phyloP scores from a whole-genome alignment of 2,329 filamentous ascomycete species.

The Hyphodiscus sp. region DNA sequence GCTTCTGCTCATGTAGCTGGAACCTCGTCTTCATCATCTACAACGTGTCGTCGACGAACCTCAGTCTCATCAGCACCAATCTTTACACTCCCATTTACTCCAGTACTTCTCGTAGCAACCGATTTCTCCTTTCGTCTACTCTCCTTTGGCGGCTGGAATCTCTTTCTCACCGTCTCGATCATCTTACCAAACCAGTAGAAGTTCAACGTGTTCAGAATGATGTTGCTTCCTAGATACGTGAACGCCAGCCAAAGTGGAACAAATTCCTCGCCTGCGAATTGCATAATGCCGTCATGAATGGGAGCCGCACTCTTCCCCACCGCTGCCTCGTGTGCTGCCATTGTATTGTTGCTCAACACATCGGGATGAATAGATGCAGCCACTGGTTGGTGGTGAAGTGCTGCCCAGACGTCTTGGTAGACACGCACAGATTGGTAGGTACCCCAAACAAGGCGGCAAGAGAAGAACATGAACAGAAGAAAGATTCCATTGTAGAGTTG shows the following conservation, averaged over 20 bases:
- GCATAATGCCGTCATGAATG: slow-evolving; percentile 36
- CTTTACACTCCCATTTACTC: slow-evolving; percentile 23
- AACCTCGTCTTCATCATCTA: slow-evolving; percentile 14
- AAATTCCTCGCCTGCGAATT: slow-evolving; percentile 43
- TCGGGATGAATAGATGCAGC: slow-evolving; percentile 30
- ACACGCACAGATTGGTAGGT: slow-evolving; percentile 64
- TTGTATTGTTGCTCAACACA: slow-evolving; percentile 28
- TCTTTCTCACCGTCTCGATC: slow-evolving; percentile 70
- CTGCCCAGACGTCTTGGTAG: slow-evolving; percentile 62
- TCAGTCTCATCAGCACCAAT: slow-evolving; percentile 27
- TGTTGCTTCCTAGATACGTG: slow-evolving; percentile 63
- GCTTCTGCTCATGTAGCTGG: background rate
- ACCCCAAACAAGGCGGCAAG: slow-evolving; percentile 70
- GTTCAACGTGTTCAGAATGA: slow-evolving; percentile 69
- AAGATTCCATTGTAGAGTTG: slow-evolving; percentile 74
- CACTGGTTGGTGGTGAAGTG: slow-evolving; percentile 40
- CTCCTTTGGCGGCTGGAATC: slow-evolving; percentile 54
- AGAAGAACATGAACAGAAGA: slow-evolving; percentile 69
- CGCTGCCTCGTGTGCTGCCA: slow-evolving; percentile 31
- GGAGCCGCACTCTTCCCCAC: slow-evolving; percentile 24
- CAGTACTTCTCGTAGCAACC: slow-evolving; percentile 22
- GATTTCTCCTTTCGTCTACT: slow-evolving; percentile 27
- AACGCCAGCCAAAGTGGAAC: slow-evolving; percentile 65
- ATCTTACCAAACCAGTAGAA: slow-evolving; percentile 86
- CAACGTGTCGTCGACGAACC: slow-evolving; percentile 26